Conservation (phyloP, 129 eudicot species). For the Lonicera japonica region DNA sequence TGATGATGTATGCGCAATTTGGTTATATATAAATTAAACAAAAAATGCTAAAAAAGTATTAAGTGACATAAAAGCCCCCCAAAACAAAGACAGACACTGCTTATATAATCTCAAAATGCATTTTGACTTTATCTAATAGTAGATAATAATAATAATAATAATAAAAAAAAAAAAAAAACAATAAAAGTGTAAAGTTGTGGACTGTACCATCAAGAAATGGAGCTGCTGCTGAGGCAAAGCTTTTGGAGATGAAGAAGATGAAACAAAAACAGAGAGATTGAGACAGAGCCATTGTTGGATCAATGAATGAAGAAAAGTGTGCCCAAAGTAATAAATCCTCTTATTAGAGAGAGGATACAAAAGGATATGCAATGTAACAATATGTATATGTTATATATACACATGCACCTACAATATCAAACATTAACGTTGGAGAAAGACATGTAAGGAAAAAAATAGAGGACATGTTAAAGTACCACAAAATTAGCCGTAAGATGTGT, state of each 20-base stretch:
- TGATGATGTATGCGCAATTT: too few species aligned
- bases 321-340: too few species aligned
- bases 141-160: background rate
- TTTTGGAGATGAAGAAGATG: background rate
- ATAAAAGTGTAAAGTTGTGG: background rate
- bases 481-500: conserved; percentile 5
- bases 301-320: background rate
- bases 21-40: too few species aligned
- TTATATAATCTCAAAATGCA: too few species aligned
- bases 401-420: too few species aligned
- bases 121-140: too few species aligned
- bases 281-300: background rate
- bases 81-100: too few species aligned
- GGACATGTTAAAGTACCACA: conserved; percentile 1
- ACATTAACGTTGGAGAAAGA: background rate
- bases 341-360: background rate
- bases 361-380: background rate
- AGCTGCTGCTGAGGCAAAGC: background rate
- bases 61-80: too few species aligned
- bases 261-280: background rate
- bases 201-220: conserved; percentile 11
- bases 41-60: conserved; percentile 34
- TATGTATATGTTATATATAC: background rate
- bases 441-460: background rate
- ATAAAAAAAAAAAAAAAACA: background rate